Evolutionary conservation across 139 green algal species (phyloP).

Genomic region (Nannochloris sp.): DNA sequence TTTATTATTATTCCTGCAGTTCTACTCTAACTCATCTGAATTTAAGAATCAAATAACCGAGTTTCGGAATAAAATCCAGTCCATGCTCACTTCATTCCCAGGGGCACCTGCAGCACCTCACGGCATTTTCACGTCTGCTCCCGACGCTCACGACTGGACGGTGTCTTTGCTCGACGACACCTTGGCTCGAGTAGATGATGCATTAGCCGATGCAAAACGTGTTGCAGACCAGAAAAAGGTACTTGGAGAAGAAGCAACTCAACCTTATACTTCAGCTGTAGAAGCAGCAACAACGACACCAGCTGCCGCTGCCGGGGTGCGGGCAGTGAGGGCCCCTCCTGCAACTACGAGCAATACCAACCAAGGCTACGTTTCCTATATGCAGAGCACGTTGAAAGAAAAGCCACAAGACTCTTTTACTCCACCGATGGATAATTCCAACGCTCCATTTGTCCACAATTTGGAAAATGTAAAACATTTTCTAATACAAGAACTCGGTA

Average conservation of each 20-base stretch:
- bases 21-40: constrained; percentile 29
- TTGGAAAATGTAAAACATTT: constrained; percentile 16
- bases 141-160: constrained; percentile 26
- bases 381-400: not conserved
- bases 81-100: constrained; percentile 11
- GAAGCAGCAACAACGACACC: not conserved
- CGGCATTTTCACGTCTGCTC: not conserved
- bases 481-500: too few relatives aligned
- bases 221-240: not conserved
- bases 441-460: constrained; percentile 36
- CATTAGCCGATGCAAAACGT: constrained; percentile 27
- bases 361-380: not conserved
- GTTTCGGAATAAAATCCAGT: constrained; percentile 8
- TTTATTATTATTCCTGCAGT: constrained; percentile 14
- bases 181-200: constrained; percentile 40
- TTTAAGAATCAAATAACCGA: constrained; percentile 17
- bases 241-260: not conserved
- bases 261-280: not conserved
- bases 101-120: not conserved
- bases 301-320: not conserved
- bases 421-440: constrained; percentile 50
- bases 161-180: constrained; percentile 35
- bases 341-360: not conserved
- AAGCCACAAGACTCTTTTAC: constrained; percentile 49
- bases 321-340: not conserved